Conservation (phyloP, 345 rosid genomes). For the Corymbia maculata region DNA sequence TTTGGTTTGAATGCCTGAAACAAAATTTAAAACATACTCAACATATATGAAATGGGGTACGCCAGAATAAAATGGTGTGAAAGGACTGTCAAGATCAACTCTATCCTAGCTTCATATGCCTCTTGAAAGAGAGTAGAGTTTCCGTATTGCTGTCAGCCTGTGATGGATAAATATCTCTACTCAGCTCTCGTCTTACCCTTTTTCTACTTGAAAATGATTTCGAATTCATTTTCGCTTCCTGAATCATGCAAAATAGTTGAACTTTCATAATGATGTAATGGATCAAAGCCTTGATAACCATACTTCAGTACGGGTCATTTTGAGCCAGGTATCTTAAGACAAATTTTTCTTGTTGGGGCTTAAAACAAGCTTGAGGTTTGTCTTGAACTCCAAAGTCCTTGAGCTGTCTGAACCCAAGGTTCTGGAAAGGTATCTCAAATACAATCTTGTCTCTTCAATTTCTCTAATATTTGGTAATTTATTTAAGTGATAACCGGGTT, state of each 20-base stretch:
- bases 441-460: background rate
- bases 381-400: background rate
- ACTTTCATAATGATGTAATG: background rate
- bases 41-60: background rate
- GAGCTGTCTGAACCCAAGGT: background rate
- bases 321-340: background rate
- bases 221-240: background rate
- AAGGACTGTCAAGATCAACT: background rate
- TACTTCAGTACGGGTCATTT: background rate
- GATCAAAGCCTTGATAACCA: background rate
- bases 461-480: background rate
- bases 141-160: background rate
- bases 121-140: background rate
- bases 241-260: background rate
- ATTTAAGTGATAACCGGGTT: background rate
- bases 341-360: background rate
- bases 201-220: background rate
- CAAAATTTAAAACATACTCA: background rate
- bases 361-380: background rate
- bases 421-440: background rate
- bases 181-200: background rate
- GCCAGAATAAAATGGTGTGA: background rate
- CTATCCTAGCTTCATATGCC: background rate
- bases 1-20: background rate
- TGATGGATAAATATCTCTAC: background rate